Evolutionary conservation across 257 asterid genomes (phyloP).

Genomic region (Hygrophila difformis): DNA sequence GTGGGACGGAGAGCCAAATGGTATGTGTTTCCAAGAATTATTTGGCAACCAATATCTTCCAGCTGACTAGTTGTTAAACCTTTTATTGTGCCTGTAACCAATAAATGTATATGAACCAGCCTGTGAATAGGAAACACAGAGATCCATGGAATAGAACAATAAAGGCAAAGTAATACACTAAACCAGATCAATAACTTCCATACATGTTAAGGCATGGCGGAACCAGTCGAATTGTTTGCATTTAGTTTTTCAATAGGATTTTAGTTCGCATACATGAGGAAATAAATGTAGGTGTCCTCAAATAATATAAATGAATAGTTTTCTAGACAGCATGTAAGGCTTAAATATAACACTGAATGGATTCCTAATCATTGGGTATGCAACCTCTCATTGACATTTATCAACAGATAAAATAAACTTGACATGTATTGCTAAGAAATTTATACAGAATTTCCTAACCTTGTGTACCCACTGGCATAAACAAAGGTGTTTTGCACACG

Average conservation of each 20-base stretch:
- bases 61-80: slow-evolving; percentile 83
- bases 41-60: slow-evolving; percentile 97
- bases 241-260: too few relatives aligned
- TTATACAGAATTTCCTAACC: slow-evolving; percentile 32
- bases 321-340: too few relatives aligned
- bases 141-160: not conserved
- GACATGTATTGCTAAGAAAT: not conserved
- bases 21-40: slow-evolving; percentile 93
- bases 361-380: not conserved
- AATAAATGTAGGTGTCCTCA: too few relatives aligned
- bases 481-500: slow-evolving; percentile 76
- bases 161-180: too few relatives aligned
- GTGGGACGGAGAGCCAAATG: slow-evolving; percentile 97
- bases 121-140: not conserved
- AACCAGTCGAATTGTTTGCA: too few relatives aligned
- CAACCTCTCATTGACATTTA: slow-evolving; percentile 1
- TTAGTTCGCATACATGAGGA: too few relatives aligned
- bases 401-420: not conserved
- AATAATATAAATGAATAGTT: too few relatives aligned
- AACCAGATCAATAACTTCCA: too few relatives aligned
- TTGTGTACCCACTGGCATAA: slow-evolving; percentile 99
- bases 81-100: slow-evolving; percentile 74
- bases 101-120: slow-evolving; percentile 9
- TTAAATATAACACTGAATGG: too few relatives aligned
- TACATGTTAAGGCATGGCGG: too few relatives aligned